phyloP scores from a whole-genome alignment of 768 basidiomycete genomes.

The Macrocybe gigantea region DNA sequence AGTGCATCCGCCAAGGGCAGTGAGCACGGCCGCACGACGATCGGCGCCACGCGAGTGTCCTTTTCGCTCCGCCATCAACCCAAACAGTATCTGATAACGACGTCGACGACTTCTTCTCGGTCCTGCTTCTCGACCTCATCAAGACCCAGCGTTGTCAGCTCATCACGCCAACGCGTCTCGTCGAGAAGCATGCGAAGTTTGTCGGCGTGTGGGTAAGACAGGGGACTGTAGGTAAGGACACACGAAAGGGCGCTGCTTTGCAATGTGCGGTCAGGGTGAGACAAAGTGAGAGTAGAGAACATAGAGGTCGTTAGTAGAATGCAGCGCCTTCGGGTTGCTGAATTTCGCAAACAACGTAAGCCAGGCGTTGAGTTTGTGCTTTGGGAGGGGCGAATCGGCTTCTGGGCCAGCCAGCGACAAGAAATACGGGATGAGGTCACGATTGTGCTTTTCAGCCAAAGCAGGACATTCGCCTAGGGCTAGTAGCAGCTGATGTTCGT shows the following conservation, averaged over 20 bases:
- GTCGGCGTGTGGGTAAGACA: slow-evolving; percentile 51
- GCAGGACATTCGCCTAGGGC: slow-evolving; percentile 63
- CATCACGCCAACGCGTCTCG: slow-evolving; percentile 85
- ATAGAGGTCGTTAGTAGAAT: slow-evolving; percentile 59
- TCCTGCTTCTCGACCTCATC: slow-evolving; percentile 45
- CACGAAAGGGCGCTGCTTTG: slow-evolving; percentile 76
- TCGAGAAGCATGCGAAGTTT: slow-evolving; percentile 69
- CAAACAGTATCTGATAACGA: slow-evolving; percentile 74
- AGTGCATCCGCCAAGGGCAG: slow-evolving; percentile 61
- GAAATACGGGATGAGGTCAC: slow-evolving; percentile 84
- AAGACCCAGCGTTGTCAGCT: slow-evolving; percentile 68
- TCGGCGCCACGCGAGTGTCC: slow-evolving; percentile 65
- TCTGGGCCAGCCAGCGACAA: slow-evolving; percentile 43
- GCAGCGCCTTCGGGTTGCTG: slow-evolving; percentile 85
- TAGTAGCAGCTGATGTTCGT: slow-evolving; percentile 75
- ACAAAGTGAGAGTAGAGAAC: slow-evolving; percentile 69
- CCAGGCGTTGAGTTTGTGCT: slow-evolving; percentile 66
- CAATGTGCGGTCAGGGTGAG: slow-evolving; percentile 77
- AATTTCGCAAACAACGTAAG: slow-evolving; percentile 87
- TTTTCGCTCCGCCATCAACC: slow-evolving; percentile 77
- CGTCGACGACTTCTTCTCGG: slow-evolving; percentile 61
- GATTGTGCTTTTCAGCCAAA: slow-evolving; percentile 82
- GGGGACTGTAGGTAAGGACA: slow-evolving; percentile 73
- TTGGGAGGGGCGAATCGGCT: slow-evolving; percentile 37
- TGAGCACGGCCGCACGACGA: slow-evolving; percentile 70